These are phyloP conservation scores for Lentinula aciculospora DNA, from an alignment of 768 basidiomycete species.

Conservation along the genomic window DNA sequence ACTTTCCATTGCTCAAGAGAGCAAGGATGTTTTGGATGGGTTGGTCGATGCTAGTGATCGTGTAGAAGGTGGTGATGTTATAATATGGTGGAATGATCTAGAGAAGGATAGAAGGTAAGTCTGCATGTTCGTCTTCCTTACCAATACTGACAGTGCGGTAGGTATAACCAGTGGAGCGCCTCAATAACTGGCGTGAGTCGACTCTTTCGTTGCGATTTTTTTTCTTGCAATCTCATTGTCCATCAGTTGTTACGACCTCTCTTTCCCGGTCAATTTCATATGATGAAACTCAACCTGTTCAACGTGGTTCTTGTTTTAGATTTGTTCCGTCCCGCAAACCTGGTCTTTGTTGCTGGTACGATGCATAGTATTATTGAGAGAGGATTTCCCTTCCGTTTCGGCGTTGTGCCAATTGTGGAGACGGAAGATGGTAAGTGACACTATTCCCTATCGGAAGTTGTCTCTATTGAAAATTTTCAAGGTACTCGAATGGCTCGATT, in stretches of 20 bases:
- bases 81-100: slow-evolving; percentile 90
- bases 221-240: background rate
- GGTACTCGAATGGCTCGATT: slow-evolving; percentile 68
- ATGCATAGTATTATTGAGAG: slow-evolving; percentile 69
- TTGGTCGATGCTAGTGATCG: slow-evolving; percentile 92
- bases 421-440: slow-evolving; percentile 33
- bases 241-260: slow-evolving; percentile 67
- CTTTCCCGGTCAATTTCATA: slow-evolving; percentile 76
- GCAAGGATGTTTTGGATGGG: slow-evolving; percentile 49
- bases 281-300: slow-evolving; percentile 71
- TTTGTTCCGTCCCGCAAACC: slow-evolving; percentile 53
- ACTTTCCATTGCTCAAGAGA: slow-evolving; percentile 45
- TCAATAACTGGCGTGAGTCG: slow-evolving; percentile 43
- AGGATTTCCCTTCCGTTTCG: slow-evolving; percentile 76
- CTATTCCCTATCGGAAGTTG: background rate
- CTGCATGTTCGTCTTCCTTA: background rate
- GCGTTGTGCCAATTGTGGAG: slow-evolving; percentile 72
- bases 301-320: slow-evolving; percentile 83
- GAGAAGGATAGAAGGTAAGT: slow-evolving; percentile 71
- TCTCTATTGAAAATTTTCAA: slow-evolving; percentile 16
- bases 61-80: slow-evolving; percentile 64
- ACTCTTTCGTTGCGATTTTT: background rate
- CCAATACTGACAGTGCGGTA: slow-evolving; percentile 13
- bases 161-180: slow-evolving; percentile 47
- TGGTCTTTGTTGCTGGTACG: slow-evolving; percentile 59